Percentiles rank a stretch among this genome's conserved stretches.
phyloP scores from a whole-genome alignment of 225 moss, liverwort and hornwort species.

The Climacium dendroides region DNA sequence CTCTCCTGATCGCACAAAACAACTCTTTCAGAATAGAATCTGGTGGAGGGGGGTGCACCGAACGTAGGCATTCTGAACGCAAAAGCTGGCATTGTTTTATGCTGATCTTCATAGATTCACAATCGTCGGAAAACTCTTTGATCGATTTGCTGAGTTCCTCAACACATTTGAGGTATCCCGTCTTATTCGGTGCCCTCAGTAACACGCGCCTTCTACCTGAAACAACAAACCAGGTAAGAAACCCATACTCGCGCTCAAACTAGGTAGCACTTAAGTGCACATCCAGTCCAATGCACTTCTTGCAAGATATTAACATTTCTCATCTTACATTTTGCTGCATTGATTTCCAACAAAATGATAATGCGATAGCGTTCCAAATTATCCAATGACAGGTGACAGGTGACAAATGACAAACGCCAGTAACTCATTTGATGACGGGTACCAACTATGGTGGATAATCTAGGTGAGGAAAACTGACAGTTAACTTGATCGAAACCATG shows the following conservation, averaged over 20 bases:
- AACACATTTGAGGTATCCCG: neutral
- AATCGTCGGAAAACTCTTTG: neutral
- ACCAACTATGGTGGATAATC: neutral
- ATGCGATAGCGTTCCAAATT: neutral
- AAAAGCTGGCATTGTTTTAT: neutral
- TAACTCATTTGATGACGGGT: neutral
- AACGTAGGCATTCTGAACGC: neutral
- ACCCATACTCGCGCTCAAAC: neutral
- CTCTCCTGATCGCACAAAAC: neutral
- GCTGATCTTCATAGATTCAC: neutral
- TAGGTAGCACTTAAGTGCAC: neutral
- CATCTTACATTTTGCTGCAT: neutral
- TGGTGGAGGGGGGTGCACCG: neutral
- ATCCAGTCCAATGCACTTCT: neutral
- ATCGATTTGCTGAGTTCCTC: neutral
- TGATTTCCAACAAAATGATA: neutral
- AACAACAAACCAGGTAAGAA: neutral
- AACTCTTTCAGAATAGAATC: neutral
- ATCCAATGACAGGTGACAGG: neutral
- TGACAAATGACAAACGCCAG: neutral
- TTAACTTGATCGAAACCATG: neutral
- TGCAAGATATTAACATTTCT: neutral
- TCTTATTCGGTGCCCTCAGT: neutral
- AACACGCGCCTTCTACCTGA: neutral
- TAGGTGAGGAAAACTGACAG: neutral